Conservation (phyloP, 2,329 filamentous ascomycete genomes). For the Aspergillus caelatus region DNA sequence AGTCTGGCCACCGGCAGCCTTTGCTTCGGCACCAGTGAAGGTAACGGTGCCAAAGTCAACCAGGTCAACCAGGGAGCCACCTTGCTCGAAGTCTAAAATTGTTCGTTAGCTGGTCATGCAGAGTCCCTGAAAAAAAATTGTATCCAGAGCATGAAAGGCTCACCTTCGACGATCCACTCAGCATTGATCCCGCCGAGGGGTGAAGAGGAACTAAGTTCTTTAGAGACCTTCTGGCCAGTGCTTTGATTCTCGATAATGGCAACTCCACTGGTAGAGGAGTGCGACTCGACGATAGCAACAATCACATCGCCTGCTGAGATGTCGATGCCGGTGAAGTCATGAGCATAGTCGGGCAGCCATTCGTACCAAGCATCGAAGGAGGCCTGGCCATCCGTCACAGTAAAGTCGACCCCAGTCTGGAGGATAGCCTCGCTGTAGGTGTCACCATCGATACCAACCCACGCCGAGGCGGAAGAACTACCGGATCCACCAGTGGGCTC, state of each 20-base stretch:
- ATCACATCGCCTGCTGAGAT: conserved; percentile 50
- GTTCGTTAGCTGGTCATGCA: not conserved
- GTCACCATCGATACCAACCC: conserved; percentile 65
- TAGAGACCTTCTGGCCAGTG: conserved; percentile 52
- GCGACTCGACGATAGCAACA: conserved; percentile 45
- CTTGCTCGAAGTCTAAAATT: conserved; percentile 42
- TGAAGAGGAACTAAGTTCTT: conserved; percentile 14
- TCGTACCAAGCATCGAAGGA: conserved; percentile 62
- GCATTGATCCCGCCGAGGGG: conserved; percentile 58
- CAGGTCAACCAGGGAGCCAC: conserved; percentile 45
- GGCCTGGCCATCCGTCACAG: conserved; percentile 42
- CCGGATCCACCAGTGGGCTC: not conserved
- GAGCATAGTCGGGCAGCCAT: conserved; percentile 61
- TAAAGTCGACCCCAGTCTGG: conserved; percentile 61
- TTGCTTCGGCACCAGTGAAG: conserved; percentile 48
- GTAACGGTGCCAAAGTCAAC: conserved; percentile 53
- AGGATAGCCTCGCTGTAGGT: conserved; percentile 57
- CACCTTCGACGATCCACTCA: conserved; percentile 56
- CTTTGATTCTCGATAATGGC: conserved; percentile 54
- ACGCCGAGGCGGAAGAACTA: conserved; percentile 48
- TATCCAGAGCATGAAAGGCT: not conserved
- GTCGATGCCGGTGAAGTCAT: conserved; percentile 53
- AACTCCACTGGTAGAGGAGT: conserved; percentile 45
- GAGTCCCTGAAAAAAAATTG: not conserved
- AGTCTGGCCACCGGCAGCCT: conserved; percentile 24